Conservation (phyloP, 768 basidiomycete genomes). For the Dacryopinax spathularia region DNA sequence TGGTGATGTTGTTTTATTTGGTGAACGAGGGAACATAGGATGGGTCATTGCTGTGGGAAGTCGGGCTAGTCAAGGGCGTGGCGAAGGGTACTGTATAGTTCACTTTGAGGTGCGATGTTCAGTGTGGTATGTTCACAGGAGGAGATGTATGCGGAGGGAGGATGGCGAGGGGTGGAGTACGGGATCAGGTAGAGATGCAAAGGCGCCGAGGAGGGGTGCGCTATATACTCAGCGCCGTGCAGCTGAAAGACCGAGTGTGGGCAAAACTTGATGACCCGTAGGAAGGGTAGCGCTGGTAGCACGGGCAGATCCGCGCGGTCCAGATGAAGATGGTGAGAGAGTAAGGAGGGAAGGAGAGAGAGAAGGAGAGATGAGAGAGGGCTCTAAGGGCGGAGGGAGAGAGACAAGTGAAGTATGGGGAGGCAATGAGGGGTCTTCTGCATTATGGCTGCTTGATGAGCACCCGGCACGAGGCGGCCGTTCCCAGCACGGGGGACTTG, state of each 20-base stretch:
- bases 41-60: not conserved
- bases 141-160: too few relatives aligned
- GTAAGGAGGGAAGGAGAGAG: not conserved
- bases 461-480: not conserved
- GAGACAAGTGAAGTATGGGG: not conserved
- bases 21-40: conserved; percentile 1
- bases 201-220: not conserved
- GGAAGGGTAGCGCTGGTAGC: not conserved
- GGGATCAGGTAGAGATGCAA: too few relatives aligned
- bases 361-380: not conserved
- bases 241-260: not conserved
- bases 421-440: too few relatives aligned
- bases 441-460: not conserved
- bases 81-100: not conserved
- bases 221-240: not conserved
- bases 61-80: not conserved
- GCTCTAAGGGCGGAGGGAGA: not conserved
- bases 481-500: not conserved
- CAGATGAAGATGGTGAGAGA: not conserved
- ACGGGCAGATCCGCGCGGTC: not conserved
- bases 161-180: too few relatives aligned
- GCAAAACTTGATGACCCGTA: not conserved
- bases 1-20: not conserved
- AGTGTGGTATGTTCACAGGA: too few relatives aligned
- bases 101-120: too few relatives aligned